Base-by-base conservation (phyloP, 2,329 filamentous ascomycete species). In the Trichoderma simmonsii region DNA sequence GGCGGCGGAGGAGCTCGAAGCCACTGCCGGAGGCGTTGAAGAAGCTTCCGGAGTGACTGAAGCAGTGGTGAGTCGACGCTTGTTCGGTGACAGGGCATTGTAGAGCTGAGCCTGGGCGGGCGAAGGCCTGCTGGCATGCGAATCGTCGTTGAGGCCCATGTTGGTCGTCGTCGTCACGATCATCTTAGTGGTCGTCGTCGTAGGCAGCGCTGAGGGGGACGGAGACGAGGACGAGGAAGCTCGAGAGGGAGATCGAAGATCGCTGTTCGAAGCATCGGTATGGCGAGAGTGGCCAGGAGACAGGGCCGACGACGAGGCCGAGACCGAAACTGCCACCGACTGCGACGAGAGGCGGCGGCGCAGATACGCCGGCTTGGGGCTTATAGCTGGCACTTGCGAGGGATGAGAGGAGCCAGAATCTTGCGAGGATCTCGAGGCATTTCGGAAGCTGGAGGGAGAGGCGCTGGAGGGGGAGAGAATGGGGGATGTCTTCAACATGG, bases 401-500 rank as follows among this genome's bases (percentile, higher is more conserved):
- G 48, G 64, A 8, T 43, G 66, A 43, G 71, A 62, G n/a, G 61
- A 64, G n/a, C 57, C 59, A 30, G 60, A 70, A 11, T 71, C 73
- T 51, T 63, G 68, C n/a, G 68, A 73, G 26, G 69, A 67, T 76
- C 66, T 73, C 73, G 70, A 59, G 43, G 78, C 77, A 77, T 80
- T 79, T 75, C 76, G 82, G 79, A 81, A 86, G 81, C 76, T 83
- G 76, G 81, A 81, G 73, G 86, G 86, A 65, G 87, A 88, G 78
- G 85, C 83, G 83, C 84, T 87, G 81, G 86, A 83, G 78, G 81
- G 81, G 79, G 85, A 79, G 77, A 85, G 81, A 75, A 85, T 82
- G 73, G 86, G 86, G 77, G 87, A 88, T 78, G 86, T 87, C 80
- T 86, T 87, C 85, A 89, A 85, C 87, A 89, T 89, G 84, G 81